Conservation (phyloP, 495 filamentous ascomycete species). For the Talaromyces stipitatus region DNA sequence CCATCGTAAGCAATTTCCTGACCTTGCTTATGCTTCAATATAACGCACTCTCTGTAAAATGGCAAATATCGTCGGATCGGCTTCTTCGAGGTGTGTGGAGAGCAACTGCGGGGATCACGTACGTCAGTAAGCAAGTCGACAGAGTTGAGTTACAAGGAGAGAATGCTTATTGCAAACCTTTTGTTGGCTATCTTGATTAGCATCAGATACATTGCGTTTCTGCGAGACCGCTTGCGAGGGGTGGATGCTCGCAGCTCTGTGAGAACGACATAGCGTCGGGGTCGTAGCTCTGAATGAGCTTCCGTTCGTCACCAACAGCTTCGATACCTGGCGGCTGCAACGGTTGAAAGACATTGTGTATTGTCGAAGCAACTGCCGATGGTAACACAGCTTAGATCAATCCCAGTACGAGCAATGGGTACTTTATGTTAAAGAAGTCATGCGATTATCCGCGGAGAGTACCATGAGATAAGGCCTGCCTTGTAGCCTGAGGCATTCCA, state of each 20-base stretch:
- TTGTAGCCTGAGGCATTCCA: not conserved
- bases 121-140: not conserved
- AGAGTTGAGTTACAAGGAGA: not conserved
- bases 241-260: conserved; percentile 13
- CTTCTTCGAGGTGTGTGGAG: conserved; percentile 66
- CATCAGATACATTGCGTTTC: conserved; percentile 30
- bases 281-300: conserved; percentile 15
- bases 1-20: conserved; percentile 4
- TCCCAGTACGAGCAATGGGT: not conserved
- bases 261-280: conserved; percentile 6
- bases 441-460: conserved; percentile 3
- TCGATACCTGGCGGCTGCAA: conserved; percentile 34
- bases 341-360: conserved; percentile 34
- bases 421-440: not conserved
- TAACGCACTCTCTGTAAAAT: conserved; percentile 82
- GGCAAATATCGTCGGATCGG: conserved; percentile 76
- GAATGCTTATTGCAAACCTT: conserved; percentile 24
- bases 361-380: not conserved
- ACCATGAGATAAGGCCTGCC: not conserved
- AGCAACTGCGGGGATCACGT: conserved; percentile 54
- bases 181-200: conserved; percentile 32
- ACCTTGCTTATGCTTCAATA: not conserved
- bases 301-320: conserved; percentile 21
- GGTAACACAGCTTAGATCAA: not conserved
- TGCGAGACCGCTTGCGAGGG: conserved; percentile 17